Base-by-base conservation (phyloP, 192 early-diverging fungal species). In the Coemansia sp. region DNA sequence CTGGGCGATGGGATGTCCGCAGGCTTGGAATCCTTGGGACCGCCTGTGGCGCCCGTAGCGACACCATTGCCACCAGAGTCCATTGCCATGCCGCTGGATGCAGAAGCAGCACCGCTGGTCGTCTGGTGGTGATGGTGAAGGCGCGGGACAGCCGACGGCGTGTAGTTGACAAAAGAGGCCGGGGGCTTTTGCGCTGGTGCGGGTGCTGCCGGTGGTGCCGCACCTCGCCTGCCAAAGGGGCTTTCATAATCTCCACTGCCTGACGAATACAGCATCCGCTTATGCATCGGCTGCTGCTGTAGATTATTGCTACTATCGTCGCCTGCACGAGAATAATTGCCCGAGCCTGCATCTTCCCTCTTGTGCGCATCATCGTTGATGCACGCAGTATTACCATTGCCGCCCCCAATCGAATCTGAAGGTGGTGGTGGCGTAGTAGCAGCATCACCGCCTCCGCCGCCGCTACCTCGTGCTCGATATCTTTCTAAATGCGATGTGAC, bases 401-500 rank as follows among this genome's bases (percentile, higher is more conserved):
- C 32, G 32, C 32, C 32, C 48, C 19, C 16, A 45, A 53, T 53
- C 67, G 47, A 42, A 10, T 65, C 23, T 13, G 23, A 21, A 6
- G 64, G 48, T 1, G 60, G 63, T 45, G 74, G 74, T 50, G 79
- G 79, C 54, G 81, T 67, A 41, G 72, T 61, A 32, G 32, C 32
- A 32, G 32, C 32, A 32, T 32, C 32, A 32, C 32, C 32, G 32
- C 32, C 32, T 32, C 32, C 32, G 6, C 39, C 57, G 40, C 39
- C 23, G 23, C 52, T 23, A 54, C 74, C 75, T 40, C 44, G 69
- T 38, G 76, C 66, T 15, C 81, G 75, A 43, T 83, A 83, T 52
- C 76, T 65, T 47, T 83, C 81, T n/a, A 83, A 69, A 47, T 83
- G 75, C 49, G 81, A 75, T n/a, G 81, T 77, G 15, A 78, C 76